These are phyloP conservation scores for Candida dajiaensis DNA, from an alignment of 805 yeast genomes.

Conservation along the genomic window DNA sequence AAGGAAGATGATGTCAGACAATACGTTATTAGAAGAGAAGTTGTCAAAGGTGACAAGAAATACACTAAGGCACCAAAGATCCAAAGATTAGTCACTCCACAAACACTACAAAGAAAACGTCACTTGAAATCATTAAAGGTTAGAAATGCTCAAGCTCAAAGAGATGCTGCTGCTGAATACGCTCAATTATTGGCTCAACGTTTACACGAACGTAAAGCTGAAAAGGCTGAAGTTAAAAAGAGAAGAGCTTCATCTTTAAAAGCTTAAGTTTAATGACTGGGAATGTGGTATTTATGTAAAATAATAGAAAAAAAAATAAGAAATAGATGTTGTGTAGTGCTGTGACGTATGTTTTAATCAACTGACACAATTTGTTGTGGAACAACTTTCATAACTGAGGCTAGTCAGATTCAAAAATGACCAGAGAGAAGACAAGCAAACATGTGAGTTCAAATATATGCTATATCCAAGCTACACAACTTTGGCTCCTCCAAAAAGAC, in stretches of 20 bases:
- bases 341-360: too few species aligned
- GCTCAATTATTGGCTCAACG: conserved; percentile 98
- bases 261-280: conserved; percentile 47
- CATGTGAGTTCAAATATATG: too few species aligned
- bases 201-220: conserved; percentile 97
- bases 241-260: conserved; percentile 99
- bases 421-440: too few species aligned
- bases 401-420: too few species aligned
- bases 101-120: conserved; percentile 98
- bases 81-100: conserved; percentile 99
- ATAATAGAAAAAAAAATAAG: conserved; percentile 2
- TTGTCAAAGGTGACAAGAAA: conserved; percentile 95
- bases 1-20: conserved; percentile 85
- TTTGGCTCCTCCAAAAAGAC: too few species aligned
- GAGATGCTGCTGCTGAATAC: conserved; percentile 99
- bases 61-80: conserved; percentile 99
- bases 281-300: conserved; percentile 3
- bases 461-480: too few species aligned
- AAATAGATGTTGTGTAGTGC: neutral
- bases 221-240: conserved; percentile 97
- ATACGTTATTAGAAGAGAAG: conserved; percentile 97
- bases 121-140: conserved; percentile 89
- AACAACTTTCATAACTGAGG: too few species aligned
- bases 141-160: conserved; percentile 96
- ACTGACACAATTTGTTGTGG: too few species aligned